phyloP scores from a whole-genome alignment of 2,329 filamentous ascomycete genomes.

The Fusarium bactridioides region DNA sequence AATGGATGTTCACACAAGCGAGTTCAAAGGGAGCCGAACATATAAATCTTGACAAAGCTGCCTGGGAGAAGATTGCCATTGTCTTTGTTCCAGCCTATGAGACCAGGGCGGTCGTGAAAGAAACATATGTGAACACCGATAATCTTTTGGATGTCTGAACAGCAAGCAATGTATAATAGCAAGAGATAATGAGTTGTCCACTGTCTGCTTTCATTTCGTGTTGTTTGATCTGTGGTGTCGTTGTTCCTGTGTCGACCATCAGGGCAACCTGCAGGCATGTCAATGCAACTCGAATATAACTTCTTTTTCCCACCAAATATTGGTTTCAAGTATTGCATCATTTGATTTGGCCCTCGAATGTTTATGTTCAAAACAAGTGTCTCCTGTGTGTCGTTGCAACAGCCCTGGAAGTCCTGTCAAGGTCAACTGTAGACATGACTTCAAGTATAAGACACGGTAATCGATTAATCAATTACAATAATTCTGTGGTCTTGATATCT shows the following conservation, averaged over 20 bases:
- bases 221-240: neutral
- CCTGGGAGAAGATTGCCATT: neutral
- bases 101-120: neutral
- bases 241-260: neutral
- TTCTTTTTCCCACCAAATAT: no score
- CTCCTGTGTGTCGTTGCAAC: no score
- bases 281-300: neutral
- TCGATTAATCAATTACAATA: no score
- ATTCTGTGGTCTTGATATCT: no score
- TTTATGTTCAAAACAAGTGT: neutral
- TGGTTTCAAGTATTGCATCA: neutral
- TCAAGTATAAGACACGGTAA: neutral
- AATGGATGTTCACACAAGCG: neutral
- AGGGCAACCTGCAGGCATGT: neutral
- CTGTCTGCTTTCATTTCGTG: neutral
- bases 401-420: neutral
- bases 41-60: neutral
- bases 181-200: no score
- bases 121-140: neutral
- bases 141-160: neutral
- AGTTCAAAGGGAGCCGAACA: neutral
- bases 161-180: neutral
- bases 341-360: fast-evolving
- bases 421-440: no score
- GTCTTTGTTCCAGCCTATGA: slow-evolving; percentile 5